These are phyloP conservation scores for Phytophthora europaea DNA, from an alignment of 352 stramenopile genomes.

Conservation along the genomic window DNA sequence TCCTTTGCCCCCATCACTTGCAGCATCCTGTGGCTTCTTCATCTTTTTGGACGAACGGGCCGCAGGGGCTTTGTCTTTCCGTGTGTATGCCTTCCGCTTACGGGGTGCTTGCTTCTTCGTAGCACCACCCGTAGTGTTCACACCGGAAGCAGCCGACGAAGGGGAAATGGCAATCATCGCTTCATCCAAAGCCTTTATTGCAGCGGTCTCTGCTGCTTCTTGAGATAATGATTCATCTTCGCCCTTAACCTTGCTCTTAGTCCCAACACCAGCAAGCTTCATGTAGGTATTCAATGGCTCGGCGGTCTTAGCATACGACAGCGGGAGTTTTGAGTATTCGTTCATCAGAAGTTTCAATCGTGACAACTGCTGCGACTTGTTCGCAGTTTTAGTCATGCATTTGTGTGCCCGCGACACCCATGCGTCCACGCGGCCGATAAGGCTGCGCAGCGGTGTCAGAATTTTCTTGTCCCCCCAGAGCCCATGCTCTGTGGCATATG, in stretches of 20 bases:
- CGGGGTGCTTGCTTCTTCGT: constrained; percentile 54
- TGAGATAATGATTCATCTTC: constrained; percentile 30
- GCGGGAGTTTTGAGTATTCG: constrained; percentile 90
- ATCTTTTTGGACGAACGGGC: constrained; percentile 53
- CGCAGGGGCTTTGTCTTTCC: constrained; percentile 60
- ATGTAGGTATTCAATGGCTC: constrained; percentile 52
- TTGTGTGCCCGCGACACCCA: constrained; percentile 89
- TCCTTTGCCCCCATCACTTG: constrained; percentile 3
- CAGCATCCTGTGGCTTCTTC: constrained; percentile 41
- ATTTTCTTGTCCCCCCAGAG: constrained; percentile 85
- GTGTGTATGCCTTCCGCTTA: constrained; percentile 77
- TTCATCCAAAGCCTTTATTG: constrained; percentile 47
- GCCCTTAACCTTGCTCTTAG: constrained; percentile 25
- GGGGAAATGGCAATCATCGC: constrained; percentile 49
- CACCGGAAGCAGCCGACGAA: constrained; percentile 27
- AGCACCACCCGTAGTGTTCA: constrained; percentile 9
- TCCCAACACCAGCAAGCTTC: constrained; percentile 29
- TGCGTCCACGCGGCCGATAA: constrained; percentile 80
- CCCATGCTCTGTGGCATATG: constrained; percentile 66
- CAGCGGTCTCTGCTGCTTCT: constrained; percentile 41
- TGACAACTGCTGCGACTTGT: constrained; percentile 64
- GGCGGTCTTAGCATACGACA: constrained; percentile 64
- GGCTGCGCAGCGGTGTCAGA: constrained; percentile 65
- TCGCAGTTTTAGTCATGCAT: constrained; percentile 71
- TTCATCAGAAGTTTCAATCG: constrained; percentile 84